phyloP scores from a whole-genome alignment of 371 early-diverging fungal species.

The Apophysomyces sp. region DNA sequence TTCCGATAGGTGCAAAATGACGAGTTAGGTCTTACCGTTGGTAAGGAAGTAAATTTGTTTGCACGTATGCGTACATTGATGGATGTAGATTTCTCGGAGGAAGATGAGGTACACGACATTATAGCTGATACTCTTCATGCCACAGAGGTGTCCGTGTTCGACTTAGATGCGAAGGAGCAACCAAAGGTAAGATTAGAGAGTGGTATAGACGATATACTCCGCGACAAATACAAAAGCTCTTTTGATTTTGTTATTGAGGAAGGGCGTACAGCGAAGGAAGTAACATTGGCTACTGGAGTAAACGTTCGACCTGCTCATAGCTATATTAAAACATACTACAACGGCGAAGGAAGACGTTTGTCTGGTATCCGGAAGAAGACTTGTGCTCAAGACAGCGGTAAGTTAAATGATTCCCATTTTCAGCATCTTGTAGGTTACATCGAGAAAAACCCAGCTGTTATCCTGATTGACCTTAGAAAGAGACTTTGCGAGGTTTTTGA shows the following conservation, averaged over 20 bases:
- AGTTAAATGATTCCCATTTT: neutral
- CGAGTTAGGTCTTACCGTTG: no score
- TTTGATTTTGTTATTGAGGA: constrained; percentile 16
- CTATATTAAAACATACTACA: constrained; percentile 6
- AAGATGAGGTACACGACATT: neutral
- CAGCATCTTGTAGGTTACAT: constrained; percentile 8
- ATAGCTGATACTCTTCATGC: neutral
- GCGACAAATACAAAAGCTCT: constrained; percentile 15
- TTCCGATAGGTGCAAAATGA: no score
- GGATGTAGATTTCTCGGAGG: neutral
- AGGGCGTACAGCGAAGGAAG: neutral
- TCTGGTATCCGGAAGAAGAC: constrained; percentile 4
- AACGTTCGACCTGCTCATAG: constrained; percentile 8
- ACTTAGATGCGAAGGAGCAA: neutral
- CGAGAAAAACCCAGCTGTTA: neutral
- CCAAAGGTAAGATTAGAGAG: constrained; percentile 8
- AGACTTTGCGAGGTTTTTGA: constrained; percentile 1
- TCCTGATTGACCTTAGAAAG: constrained; percentile 4
- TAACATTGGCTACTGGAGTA: constrained; percentile 4
- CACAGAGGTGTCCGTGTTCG: neutral
- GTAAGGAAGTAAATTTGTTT: no score
- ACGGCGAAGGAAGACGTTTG: constrained; percentile 13
- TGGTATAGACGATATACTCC: constrained; percentile 10
- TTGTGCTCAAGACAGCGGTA: constrained; percentile 4
- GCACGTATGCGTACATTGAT: constrained; percentile 8